Evolutionary conservation across 1,284 basidiomycete species (phyloP).

Genomic region (Rugosomyces carneus): DNA sequence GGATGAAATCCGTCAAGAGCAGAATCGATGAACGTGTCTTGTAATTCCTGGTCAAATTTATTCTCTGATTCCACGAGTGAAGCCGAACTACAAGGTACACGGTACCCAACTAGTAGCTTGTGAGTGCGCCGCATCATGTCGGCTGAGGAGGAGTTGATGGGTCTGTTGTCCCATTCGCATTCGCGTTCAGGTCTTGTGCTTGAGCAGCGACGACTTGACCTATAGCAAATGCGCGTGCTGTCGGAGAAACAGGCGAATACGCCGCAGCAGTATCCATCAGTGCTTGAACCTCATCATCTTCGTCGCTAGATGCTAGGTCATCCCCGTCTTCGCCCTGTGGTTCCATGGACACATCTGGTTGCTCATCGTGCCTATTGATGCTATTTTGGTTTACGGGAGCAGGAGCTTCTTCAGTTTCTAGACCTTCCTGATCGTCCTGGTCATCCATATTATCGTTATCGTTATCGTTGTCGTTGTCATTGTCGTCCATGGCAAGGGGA

Average conservation of each 20-base stretch:
- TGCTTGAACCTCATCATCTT: slow-evolving; percentile 35
- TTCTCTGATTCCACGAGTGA: no score
- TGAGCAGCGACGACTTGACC: background rate
- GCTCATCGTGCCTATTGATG: no score
- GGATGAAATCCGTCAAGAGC: slow-evolving; percentile 30
- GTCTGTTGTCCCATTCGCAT: background rate
- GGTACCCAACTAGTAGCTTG: no score
- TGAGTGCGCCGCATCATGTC: no score
- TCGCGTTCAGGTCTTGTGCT: background rate
- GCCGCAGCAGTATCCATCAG: slow-evolving; percentile 23
- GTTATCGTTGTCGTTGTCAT: slow-evolving; percentile 26
- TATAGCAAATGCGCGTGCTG: background rate
- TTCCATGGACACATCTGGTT: slow-evolving; percentile 29
- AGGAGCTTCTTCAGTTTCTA: no score
- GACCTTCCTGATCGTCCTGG: no score
- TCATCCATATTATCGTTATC: no score
- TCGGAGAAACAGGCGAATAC: slow-evolving; percentile 10
- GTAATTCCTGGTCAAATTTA: no score
- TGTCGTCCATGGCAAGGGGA: slow-evolving; percentile 23
- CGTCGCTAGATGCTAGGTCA: slow-evolving; percentile 24
- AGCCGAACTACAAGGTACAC: no score
- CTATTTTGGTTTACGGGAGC: no score
- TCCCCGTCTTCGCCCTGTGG: slow-evolving; percentile 22
- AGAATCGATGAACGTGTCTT: slow-evolving; percentile 20
- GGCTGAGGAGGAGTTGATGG: background rate